These are phyloP conservation scores for Hypericum androsaemum DNA, from an alignment of 345 rosid genomes.

Conservation along the genomic window DNA sequence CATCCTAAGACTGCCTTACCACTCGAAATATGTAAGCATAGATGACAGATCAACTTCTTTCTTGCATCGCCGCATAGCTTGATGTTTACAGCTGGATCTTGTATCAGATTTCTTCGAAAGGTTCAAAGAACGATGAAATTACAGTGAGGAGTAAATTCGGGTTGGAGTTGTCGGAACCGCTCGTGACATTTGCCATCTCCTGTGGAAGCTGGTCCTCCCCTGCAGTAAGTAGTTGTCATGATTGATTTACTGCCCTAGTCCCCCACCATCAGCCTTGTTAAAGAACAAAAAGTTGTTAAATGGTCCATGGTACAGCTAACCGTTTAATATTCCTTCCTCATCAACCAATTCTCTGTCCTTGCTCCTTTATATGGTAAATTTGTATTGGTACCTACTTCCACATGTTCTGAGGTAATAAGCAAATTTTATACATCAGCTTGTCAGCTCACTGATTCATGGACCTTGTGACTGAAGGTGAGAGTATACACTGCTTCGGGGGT, in stretches of 20 bases:
- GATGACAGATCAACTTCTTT: slow-evolving; percentile 5
- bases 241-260: slow-evolving; percentile 3
- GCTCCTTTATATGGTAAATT: too few species aligned
- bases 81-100: slow-evolving; percentile 10
- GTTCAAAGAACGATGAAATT: slow-evolving; percentile 48
- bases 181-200: slow-evolving; percentile 74
- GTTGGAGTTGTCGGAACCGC: slow-evolving; percentile 69
- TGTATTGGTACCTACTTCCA: too few species aligned
- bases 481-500: slow-evolving; percentile 58
- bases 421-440: too few species aligned
- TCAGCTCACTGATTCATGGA: slow-evolving; percentile 15
- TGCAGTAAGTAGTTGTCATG: slow-evolving; percentile 46
- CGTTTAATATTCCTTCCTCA: too few species aligned
- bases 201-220: slow-evolving; percentile 99
- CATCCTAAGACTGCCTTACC: slow-evolving; percentile 69
- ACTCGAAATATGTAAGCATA: slow-evolving; percentile 51
- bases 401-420: too few species aligned
- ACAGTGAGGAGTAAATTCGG: slow-evolving; percentile 51
- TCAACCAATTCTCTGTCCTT: too few species aligned
- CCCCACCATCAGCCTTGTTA: too few species aligned
- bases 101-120: slow-evolving; percentile 52
- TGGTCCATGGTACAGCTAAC: too few species aligned
- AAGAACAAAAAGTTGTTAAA: too few species aligned
- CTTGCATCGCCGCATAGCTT: slow-evolving; percentile 2
- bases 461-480: slow-evolving; percentile 40